These are phyloP conservation scores for Rehmannia glutinosa DNA, from an alignment of 257 asterid genomes.

Conservation along the genomic window DNA sequence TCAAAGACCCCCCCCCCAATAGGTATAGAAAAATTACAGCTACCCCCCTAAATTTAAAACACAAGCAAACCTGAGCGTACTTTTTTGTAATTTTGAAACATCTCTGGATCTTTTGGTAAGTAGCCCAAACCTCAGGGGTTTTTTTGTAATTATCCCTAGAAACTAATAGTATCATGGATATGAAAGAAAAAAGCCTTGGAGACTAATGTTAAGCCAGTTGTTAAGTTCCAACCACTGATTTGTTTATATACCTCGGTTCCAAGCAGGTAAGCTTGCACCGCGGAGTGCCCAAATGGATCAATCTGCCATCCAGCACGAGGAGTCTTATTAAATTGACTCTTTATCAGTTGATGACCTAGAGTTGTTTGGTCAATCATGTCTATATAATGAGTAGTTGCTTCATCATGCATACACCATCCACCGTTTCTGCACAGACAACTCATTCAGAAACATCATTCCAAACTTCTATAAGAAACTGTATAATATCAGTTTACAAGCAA, in stretches of 20 bases:
- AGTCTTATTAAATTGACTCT: constrained; percentile 61
- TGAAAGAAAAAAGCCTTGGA: no score
- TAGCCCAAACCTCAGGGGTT: no score
- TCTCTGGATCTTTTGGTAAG: no score
- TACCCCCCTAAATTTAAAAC: no score
- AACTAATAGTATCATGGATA: no score
- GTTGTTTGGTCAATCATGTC: constrained; percentile 98
- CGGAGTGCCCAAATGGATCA: constrained; percentile 94
- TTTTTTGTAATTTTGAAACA: no score
- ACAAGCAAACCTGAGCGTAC: no score
- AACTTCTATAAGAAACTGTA: neutral
- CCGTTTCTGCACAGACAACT: constrained; percentile 62
- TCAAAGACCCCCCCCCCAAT: no score
- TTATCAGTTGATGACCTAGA: constrained; percentile 68
- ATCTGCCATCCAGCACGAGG: constrained; percentile 99
- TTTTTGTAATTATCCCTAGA: no score
- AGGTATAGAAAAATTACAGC: no score
- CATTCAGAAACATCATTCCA: neutral
- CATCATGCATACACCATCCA: constrained; percentile 98
- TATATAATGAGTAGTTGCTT: constrained; percentile 73
- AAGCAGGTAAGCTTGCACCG: constrained; percentile 81
- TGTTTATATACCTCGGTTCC: constrained; percentile 57
- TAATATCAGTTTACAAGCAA: neutral
- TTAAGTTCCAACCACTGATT: no score
- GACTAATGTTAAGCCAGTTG: no score